Evolutionary conservation across 169 alveolate species (phyloP), one percentile per base, ranked within the genome.

Genomic region (Ichthyophthirius multifiliis): DNA sequence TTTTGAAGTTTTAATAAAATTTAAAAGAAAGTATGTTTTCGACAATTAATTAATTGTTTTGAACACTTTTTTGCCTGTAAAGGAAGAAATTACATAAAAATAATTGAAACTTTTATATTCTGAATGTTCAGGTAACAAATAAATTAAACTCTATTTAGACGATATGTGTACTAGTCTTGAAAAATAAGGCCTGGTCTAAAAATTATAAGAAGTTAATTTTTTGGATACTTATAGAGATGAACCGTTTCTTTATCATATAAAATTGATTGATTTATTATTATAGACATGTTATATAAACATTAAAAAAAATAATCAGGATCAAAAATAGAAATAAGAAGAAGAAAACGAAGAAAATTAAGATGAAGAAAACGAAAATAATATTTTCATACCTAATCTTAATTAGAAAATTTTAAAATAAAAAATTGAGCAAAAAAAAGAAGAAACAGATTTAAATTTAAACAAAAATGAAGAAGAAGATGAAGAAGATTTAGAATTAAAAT

Each of bases 161-260:
- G 86, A 81, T 41, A 67, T 44, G 3, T 55, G 71, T 27, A 37
- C 16, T n/a, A 18, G 39, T 41, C 23, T 67, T 9, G 35, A 67
- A 12, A 35, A 35, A 16, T 34, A 34, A 15, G 41, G 12, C 15
- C 73, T 71, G 20, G 41, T 39, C 6, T 35, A 46, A 18, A 81
- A 81, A 71, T 32, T 81, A 0, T 16, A 74, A 73, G 81, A 81
- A n/a, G 76, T 81, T 13, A 67, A 55, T 5, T 81, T 37, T 62
- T 47, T 81, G 55, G 86, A 81, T 55, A 81, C 86, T 47, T 81
- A 37, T 64, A 35, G 86, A 47, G 86, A 81, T 41, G 80, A 71
- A 15, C 86, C 86, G 18, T 81, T 71, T 20, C 41, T 16, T 16
- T 81, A 71, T 48, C 86, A 81, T 16, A 39, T n/a, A 20, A 23